Evolutionary conservation across 345 rosid species (phyloP), one percentile per base, ranked within the genome.

Genomic region (Moricandia moricandioides): DNA sequence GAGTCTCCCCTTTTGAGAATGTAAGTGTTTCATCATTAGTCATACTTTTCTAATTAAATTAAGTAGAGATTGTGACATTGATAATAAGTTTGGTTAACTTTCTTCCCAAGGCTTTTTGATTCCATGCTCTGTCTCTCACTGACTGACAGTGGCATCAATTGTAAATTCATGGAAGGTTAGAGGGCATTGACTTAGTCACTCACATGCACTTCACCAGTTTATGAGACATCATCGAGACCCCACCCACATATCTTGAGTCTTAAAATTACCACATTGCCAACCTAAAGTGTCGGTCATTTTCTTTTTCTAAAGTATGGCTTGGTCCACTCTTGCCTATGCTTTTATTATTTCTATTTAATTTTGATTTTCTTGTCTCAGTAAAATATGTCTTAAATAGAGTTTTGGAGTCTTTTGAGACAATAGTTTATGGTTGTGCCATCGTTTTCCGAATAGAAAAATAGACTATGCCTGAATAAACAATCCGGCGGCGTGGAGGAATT

Each of bases 1-100:
- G 83, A 95, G 99, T 69, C 83, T 95, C 24, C 97, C 99, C 14
- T 95, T 95, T 80, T 95, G 86, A 87, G 49, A 76, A 47, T 30
- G 82, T 73, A 73, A 79, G 78, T 73, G 65, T 59, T 72, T 6
- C 52, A 29, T 65, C 30, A 59, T 78, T 59, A 57, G 55, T 58
- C 65, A 10, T 8, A 4, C 2, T 16, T 55, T 26, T 14, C 12
- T 49, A 1, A 17, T 27, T 69, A 30, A 6, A 31, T 66, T 35
- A 52, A 2, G 17, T 45, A 45, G 17, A 45, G 52, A 45, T n/a
- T n/a, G 51, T 45, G 17, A 45, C 52, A 45, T 45, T 45, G 17
- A 45, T 45, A 45, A 45, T 45, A 69, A 62, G 65, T 31, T 33
- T 65, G 21, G 69, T 57, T 78, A 65, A 49, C 72, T 78, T 71